Evolutionary conservation across 129 eudicot genomes (phyloP).

Genomic region (Flaveria sonorensis): DNA sequence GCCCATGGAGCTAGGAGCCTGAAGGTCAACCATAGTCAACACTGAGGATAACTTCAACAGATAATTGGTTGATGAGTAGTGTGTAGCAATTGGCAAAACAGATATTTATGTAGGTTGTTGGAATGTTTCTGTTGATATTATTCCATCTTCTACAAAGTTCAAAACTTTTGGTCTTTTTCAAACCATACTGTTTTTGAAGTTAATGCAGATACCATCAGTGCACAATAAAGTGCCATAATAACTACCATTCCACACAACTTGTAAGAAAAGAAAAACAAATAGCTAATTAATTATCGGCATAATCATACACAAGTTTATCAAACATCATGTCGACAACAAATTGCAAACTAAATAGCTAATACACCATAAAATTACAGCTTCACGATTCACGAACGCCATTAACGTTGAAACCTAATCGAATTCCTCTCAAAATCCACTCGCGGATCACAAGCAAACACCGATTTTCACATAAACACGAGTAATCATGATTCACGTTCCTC

Average conservation of each 20-base stretch:
- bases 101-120: not conserved
- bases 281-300: not conserved
- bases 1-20: conserved; percentile 1
- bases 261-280: not conserved
- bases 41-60: not conserved
- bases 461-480: not conserved
- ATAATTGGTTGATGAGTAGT: not conserved
- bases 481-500: not conserved
- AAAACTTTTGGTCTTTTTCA: not conserved
- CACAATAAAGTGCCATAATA: not conserved
- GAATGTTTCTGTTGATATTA: not conserved
- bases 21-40: conserved; percentile 6
- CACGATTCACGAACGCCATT: conserved; percentile 6
- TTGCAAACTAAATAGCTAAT: not conserved
- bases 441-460: not conserved
- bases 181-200: conserved; percentile 12
- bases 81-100: conserved; percentile 1
- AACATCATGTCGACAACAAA: conserved; percentile 13
- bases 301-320: conserved; percentile 11
- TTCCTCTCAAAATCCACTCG: conserved; percentile 5
- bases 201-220: not conserved
- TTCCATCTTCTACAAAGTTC: not conserved
- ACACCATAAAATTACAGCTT: too few species aligned
- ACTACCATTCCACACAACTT: not conserved
- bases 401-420: conserved; percentile 1